phyloP scores from a whole-genome alignment of 345 rosid genomes.

The Lumnitzera littorea region DNA sequence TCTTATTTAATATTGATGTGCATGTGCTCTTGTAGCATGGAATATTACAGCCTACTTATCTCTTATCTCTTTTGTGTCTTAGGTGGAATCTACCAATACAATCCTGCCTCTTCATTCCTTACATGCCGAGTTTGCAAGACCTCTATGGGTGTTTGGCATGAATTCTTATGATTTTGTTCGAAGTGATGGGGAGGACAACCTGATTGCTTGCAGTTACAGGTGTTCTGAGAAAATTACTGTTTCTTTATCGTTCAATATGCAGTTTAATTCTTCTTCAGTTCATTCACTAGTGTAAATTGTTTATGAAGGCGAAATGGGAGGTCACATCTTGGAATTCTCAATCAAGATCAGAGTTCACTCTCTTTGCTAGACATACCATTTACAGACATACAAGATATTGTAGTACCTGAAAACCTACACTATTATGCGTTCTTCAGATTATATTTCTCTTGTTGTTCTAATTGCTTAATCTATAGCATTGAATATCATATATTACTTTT shows the following conservation, averaged over 20 bases:
- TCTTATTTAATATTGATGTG: too few relatives aligned
- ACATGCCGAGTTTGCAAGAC: slow-evolving; percentile 82
- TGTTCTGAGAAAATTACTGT: slow-evolving; percentile 21
- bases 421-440: slow-evolving; percentile 5
- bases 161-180: slow-evolving; percentile 70
- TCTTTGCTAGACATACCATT: slow-evolving; percentile 78
- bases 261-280: background rate
- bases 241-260: background rate
- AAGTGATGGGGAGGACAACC: slow-evolving; percentile 44
- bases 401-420: slow-evolving; percentile 22
- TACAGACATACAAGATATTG: slow-evolving; percentile 76
- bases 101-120: slow-evolving; percentile 48
- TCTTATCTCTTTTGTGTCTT: too few relatives aligned
- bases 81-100: slow-evolving; percentile 64
- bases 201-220: slow-evolving; percentile 88
- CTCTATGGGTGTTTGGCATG: slow-evolving; percentile 76
- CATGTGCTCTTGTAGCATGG: too few relatives aligned
- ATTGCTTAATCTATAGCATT: slow-evolving; percentile 7
- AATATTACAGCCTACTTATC: too few relatives aligned
- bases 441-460: slow-evolving; percentile 3
- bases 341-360: slow-evolving; percentile 50
- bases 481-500: background rate
- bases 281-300: slow-evolving; percentile 5
- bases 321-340: slow-evolving; percentile 74
- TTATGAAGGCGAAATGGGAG: slow-evolving; percentile 80